Evolutionary conservation across 139 green algal genomes (phyloP).

Genomic region (Chlamydomonas schloesseri): DNA sequence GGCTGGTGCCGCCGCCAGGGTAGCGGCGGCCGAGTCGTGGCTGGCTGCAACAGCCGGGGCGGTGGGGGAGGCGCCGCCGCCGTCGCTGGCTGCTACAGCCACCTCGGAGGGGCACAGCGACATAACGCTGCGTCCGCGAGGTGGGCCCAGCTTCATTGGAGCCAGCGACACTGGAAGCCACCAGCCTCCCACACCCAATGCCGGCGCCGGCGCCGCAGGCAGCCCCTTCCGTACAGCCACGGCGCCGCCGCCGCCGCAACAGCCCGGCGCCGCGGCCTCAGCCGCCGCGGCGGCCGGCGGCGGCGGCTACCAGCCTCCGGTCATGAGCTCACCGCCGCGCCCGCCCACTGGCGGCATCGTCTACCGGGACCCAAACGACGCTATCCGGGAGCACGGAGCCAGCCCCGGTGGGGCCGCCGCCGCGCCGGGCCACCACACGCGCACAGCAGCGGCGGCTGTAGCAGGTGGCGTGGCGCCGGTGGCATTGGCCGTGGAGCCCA

Average conservation of each 20-base stretch:
- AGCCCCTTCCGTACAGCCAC: background rate
- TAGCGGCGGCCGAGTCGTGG: constrained; percentile 29
- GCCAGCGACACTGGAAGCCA: background rate
- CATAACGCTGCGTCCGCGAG: background rate
- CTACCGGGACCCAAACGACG: background rate
- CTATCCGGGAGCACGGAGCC: background rate
- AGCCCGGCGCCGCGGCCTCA: background rate
- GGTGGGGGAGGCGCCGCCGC: background rate
- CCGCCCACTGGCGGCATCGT: background rate
- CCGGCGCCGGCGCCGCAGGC: background rate
- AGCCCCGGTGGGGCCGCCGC: no score
- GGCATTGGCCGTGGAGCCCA: background rate
- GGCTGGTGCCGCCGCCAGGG: background rate
- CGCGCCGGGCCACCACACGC: no score
- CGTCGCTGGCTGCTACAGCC: no score
- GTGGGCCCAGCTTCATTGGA: background rate
- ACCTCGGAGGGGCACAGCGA: background rate
- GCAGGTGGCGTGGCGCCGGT: no score
- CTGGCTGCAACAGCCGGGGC: background rate
- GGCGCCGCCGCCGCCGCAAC: background rate
- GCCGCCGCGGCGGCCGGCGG: no score
- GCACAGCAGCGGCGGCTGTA: no score
- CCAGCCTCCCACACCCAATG: background rate
- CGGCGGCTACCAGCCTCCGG: background rate
- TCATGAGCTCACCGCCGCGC: background rate